These are phyloP conservation scores for Rhizopogon vinicolor DNA, from an alignment of 768 basidiomycete species.

Conservation along the genomic window DNA sequence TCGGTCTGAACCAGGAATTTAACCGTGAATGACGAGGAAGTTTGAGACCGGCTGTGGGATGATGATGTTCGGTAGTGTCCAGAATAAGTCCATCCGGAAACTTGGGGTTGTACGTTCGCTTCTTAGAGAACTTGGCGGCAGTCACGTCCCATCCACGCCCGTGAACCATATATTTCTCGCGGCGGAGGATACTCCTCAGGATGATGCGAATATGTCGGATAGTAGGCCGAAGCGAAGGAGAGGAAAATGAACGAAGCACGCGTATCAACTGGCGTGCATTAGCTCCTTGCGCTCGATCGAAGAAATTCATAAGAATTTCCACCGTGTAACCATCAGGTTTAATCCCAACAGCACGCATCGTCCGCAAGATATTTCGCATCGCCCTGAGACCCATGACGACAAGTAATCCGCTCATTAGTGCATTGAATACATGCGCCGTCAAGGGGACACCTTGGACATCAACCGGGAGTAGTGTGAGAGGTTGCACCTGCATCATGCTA, in stretches of 20 bases:
- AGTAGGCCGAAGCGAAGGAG: slow-evolving; percentile 40
- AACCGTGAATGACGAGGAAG: slow-evolving; percentile 27
- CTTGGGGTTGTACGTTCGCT: slow-evolving; percentile 14
- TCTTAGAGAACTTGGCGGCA: slow-evolving; percentile 35
- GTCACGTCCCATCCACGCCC: slow-evolving; percentile 43
- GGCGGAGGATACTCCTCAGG: slow-evolving; percentile 46
- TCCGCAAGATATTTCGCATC: slow-evolving; percentile 40
- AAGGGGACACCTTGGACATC: slow-evolving; percentile 27
- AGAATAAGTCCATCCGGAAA: slow-evolving; percentile 9
- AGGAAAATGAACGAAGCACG: slow-evolving; percentile 41
- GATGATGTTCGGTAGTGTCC: slow-evolving; percentile 30
- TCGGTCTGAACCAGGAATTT: slow-evolving; percentile 31
- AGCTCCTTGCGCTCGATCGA: slow-evolving; percentile 39
- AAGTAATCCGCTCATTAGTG: slow-evolving; percentile 49
- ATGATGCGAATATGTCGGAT: slow-evolving; percentile 54
- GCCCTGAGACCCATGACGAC: slow-evolving; percentile 43
- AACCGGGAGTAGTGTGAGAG: slow-evolving; percentile 13
- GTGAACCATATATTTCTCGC: slow-evolving; percentile 42
- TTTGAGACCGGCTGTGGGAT: slow-evolving; percentile 46
- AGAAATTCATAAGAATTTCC: slow-evolving; percentile 49
- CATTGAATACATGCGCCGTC: slow-evolving; percentile 54
- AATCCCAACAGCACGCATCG: slow-evolving; percentile 52
- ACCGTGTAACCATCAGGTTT: slow-evolving; percentile 50
- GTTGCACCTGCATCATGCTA: slow-evolving; percentile 13
- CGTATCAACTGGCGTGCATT: slow-evolving; percentile 44